Conservation (phyloP, 2,329 filamentous ascomycete genomes). For the Phyllosticta capitalensis region DNA sequence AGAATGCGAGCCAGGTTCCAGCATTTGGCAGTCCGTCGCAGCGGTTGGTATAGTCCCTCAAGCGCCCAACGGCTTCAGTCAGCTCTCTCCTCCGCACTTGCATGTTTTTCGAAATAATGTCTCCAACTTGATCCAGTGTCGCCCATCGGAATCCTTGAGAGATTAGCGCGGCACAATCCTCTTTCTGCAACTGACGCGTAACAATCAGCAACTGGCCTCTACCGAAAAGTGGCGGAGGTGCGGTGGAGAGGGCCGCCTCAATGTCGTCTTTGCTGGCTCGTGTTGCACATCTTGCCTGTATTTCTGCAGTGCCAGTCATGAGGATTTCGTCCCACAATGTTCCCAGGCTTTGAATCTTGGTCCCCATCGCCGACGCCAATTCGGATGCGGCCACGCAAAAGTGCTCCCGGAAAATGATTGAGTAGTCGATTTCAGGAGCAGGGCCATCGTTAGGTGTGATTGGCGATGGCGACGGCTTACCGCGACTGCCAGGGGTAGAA, state of each 20-base stretch:
- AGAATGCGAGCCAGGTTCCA: constrained; percentile 17
- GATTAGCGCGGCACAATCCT: constrained; percentile 55
- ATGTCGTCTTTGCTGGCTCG: constrained; percentile 22
- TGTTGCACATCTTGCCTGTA: not conserved
- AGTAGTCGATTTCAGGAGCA: constrained; percentile 55
- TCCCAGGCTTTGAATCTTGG: constrained; percentile 54
- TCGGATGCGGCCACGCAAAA: constrained; percentile 72
- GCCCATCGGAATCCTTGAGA: constrained; percentile 73
- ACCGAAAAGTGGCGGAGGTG: constrained; percentile 40
- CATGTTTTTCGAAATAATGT: constrained; percentile 61
- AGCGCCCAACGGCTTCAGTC: constrained; percentile 49
- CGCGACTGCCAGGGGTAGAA: constrained; percentile 19
- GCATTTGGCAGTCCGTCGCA: constrained; percentile 27
- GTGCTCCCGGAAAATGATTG: constrained; percentile 67
- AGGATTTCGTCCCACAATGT: constrained; percentile 68
- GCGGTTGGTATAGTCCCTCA: constrained; percentile 50
- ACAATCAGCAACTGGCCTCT: constrained; percentile 75
- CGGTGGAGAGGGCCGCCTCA: constrained; percentile 27
- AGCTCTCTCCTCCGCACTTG: constrained; percentile 60
- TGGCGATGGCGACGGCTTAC: constrained; percentile 11
- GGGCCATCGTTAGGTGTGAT: constrained; percentile 35
- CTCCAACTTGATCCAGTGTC: constrained; percentile 46
- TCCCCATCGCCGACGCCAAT: constrained; percentile 59
- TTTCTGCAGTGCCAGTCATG: constrained; percentile 45
- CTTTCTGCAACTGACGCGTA: constrained; percentile 51